These are phyloP conservation scores for Ogataea philodendri DNA, from an alignment of 805 yeast species.

Conservation along the genomic window DNA sequence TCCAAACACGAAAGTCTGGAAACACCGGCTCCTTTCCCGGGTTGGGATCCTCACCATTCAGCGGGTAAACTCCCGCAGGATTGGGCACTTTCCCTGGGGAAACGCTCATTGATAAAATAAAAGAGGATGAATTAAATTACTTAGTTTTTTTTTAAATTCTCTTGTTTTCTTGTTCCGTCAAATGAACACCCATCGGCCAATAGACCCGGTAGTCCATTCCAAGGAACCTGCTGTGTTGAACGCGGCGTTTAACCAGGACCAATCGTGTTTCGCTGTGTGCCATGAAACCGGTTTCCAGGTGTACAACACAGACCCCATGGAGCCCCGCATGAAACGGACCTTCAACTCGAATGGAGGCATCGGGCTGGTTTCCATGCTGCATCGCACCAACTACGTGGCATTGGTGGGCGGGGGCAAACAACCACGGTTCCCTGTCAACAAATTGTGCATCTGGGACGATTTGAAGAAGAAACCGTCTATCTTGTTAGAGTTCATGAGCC, in stretches of 20 bases:
- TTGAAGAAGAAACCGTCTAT: constrained; percentile 70
- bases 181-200: constrained; percentile 36
- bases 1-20: constrained; percentile 78
- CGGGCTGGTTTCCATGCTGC: constrained; percentile 76
- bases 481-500: constrained; percentile 70
- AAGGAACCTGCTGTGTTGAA: constrained; percentile 44
- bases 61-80: constrained; percentile 33
- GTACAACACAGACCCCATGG: constrained; percentile 85
- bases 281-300: constrained; percentile 80
- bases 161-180: background rate
- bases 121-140: background rate
- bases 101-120: constrained; percentile 1
- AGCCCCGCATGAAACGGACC: constrained; percentile 61
- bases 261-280: constrained; percentile 83
- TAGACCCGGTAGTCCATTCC: constrained; percentile 19
- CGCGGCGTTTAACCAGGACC: constrained; percentile 83
- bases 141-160: constrained; percentile 4
- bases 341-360: constrained; percentile 54
- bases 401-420: constrained; percentile 85
- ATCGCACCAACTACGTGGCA: constrained; percentile 87
- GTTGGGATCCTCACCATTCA: constrained; percentile 25
- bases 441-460: constrained; percentile 90
- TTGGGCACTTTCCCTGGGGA: constrained; percentile 19
- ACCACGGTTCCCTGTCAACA: constrained; percentile 77
- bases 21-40: constrained; percentile 32